Evolutionary conservation across 306 rosid genomes (phyloP).

Genomic region (Cicer pinnatifidum): DNA sequence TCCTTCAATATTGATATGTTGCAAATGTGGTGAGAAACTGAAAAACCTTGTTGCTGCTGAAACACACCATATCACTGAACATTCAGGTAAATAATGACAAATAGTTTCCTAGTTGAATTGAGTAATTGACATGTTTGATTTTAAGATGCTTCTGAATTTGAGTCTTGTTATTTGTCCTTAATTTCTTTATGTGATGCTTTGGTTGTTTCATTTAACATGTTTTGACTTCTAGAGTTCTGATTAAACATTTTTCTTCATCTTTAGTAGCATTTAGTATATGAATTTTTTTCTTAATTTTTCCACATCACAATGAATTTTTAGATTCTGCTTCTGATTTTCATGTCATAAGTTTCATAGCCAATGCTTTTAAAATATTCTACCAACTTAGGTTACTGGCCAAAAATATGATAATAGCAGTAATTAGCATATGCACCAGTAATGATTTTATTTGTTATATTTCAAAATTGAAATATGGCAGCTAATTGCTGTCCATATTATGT

Average conservation of each 20-base stretch:
- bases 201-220: not conserved
- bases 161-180: not conserved
- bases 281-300: no score
- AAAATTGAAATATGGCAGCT: no score
- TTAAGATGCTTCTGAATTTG: constrained; percentile 8
- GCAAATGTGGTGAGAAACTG: constrained; percentile 50
- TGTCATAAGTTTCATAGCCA: no score
- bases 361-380: no score
- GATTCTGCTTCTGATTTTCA: no score
- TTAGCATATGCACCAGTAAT: no score
- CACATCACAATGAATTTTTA: no score
- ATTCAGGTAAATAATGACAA: constrained; percentile 52
- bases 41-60: constrained; percentile 46
- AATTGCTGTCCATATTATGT: no score
- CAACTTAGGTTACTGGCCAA: no score
- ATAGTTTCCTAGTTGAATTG: constrained; percentile 10
- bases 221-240: not conserved
- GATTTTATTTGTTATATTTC: no score
- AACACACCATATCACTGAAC: constrained; percentile 48
- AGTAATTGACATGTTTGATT: not conserved
- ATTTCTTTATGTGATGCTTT: not conserved
- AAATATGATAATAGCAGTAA: no score
- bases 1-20: constrained; percentile 41
- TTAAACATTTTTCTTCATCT: not conserved
- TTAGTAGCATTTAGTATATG: not conserved